These are phyloP conservation scores for Tympanopsis confertula DNA, from an alignment of 2,329 filamentous ascomycete genomes.

Conservation along the genomic window DNA sequence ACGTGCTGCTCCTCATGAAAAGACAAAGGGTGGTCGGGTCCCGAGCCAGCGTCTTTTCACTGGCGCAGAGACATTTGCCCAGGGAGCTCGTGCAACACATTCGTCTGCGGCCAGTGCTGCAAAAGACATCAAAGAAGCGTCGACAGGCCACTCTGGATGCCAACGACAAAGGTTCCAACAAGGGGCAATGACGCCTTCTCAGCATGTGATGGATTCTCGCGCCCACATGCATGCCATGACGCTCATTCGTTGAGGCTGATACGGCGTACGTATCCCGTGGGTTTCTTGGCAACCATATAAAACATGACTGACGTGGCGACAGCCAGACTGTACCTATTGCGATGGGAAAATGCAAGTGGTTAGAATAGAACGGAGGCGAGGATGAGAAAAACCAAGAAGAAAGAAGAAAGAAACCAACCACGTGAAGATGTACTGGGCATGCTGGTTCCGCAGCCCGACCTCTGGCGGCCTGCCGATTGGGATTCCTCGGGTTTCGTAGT, in stretches of 20 bases:
- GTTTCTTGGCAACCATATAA: constrained; percentile 85
- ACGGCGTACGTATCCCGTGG: constrained; percentile 59
- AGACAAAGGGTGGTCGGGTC: constrained; percentile 69
- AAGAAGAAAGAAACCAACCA: constrained; percentile 51
- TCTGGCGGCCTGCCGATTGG: constrained; percentile 80
- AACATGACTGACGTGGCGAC: constrained; percentile 88
- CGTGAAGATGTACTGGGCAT: constrained; percentile 96
- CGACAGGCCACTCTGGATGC: constrained; percentile 37
- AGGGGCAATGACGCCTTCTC: constrained; percentile 25
- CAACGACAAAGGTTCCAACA: constrained; percentile 12
- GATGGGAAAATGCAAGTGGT: constrained; percentile 3
- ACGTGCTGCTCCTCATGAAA: constrained; percentile 71
- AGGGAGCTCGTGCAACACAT: constrained; percentile 74
- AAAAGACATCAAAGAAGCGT: no score
- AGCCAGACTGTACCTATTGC: constrained; percentile 68
- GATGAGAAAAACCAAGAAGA: constrained; percentile 2
- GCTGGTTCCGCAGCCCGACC: constrained; percentile 90
- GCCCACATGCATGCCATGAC: constrained; percentile 30
- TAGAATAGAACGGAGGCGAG: constrained; percentile 1
- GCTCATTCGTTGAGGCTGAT: constrained; percentile 68
- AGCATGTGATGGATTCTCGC: constrained; percentile 22
- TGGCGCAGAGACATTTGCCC: constrained; percentile 74
- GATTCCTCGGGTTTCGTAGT: constrained; percentile 69
- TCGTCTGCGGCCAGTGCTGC: no score
- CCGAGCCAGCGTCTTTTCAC: constrained; percentile 66